phyloP scores from a whole-genome alignment of 768 basidiomycete species.

The Agrocybe praecox region DNA sequence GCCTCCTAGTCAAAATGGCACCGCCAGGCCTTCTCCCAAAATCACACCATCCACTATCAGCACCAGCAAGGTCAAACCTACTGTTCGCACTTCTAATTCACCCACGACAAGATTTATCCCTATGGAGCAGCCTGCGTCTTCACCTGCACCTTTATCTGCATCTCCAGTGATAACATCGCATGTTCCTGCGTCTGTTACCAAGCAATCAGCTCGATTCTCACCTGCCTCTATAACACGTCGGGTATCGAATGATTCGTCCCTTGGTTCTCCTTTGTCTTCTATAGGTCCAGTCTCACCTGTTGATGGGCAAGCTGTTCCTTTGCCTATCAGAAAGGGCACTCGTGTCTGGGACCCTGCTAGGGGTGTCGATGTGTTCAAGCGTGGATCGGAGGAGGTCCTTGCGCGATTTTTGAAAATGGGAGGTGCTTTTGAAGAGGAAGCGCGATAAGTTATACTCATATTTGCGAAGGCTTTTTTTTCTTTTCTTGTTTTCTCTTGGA shows the following conservation, averaged over 20 bases:
- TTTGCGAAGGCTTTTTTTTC: background rate
- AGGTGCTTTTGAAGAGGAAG: constrained; percentile 64
- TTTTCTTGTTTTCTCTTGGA: constrained; percentile 5
- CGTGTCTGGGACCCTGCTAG: constrained; percentile 88
- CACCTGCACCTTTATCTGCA: constrained; percentile 1
- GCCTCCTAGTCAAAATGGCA: background rate
- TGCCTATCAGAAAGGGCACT: constrained; percentile 45
- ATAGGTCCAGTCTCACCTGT: constrained; percentile 53
- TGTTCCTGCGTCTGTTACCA: constrained; percentile 8
- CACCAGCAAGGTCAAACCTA: constrained; percentile 7
- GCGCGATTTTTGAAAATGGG: constrained; percentile 79
- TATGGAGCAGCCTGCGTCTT: background rate
- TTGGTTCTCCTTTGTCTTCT: constrained; percentile 58
- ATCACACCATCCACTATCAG: background rate
- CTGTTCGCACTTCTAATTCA: constrained; percentile 13
- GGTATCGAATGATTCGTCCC: constrained; percentile 51
- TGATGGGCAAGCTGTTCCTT: constrained; percentile 34
- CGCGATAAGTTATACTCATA: constrained; percentile 18
- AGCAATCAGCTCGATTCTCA: constrained; percentile 17
- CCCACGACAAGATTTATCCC: constrained; percentile 15
- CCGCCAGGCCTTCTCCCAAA: constrained; percentile 14
- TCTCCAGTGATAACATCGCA: constrained; percentile 1
- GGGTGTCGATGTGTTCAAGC: constrained; percentile 84
- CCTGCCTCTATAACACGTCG: constrained; percentile 35
- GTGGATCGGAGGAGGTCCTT: constrained; percentile 85